Evolutionary conservation across 108 stramenopile genomes (phyloP).

Genomic region (Pseudonitzschia pungens): DNA sequence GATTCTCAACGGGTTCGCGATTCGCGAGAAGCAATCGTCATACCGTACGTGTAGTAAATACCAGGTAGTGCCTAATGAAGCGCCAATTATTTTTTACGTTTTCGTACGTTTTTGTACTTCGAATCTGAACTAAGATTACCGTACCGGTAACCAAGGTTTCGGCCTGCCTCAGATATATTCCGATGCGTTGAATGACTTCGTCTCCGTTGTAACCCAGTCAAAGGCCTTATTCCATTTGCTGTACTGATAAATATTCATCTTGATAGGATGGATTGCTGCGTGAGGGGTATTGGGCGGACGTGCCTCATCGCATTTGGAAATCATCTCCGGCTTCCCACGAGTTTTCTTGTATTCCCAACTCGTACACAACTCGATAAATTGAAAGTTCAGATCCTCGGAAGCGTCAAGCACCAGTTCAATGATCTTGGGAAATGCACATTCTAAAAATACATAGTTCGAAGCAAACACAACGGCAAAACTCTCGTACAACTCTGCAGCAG

Average conservation of each 20-base stretch:
- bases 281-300: neutral
- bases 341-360: neutral
- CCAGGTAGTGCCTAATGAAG: too few relatives aligned
- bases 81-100: too few relatives aligned
- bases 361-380: neutral
- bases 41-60: too few relatives aligned
- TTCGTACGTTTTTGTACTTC: too few relatives aligned
- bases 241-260: neutral
- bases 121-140: too few relatives aligned
- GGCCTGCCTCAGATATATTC: too few relatives aligned
- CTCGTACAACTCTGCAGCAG: neutral
- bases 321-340: neutral
- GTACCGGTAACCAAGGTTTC: too few relatives aligned
- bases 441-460: neutral
- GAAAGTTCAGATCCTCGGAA: neutral
- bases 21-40: too few relatives aligned
- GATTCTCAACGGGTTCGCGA: too few relatives aligned
- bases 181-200: too few relatives aligned
- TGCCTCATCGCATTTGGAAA: neutral
- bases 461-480: neutral
- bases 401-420: neutral
- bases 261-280: neutral
- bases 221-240: neutral
- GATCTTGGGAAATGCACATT: neutral
- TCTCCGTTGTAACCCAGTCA: slow-evolving; percentile 1